These are phyloP conservation scores for Fagus crenata DNA, from an alignment of 306 rosid genomes.

Conservation along the genomic window DNA sequence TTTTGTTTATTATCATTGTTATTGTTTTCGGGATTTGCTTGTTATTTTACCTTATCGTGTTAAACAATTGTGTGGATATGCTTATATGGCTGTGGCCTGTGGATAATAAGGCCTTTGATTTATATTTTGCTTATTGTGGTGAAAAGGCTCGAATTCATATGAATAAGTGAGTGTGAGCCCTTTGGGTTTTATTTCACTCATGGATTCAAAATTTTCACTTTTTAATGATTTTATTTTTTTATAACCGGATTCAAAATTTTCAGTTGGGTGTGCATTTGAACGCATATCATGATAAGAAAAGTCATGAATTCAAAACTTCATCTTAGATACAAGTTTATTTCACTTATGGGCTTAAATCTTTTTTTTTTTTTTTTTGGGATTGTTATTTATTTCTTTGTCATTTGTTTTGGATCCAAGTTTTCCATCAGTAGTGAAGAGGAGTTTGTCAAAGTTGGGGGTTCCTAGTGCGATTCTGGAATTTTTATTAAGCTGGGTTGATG, in stretches of 20 bases:
- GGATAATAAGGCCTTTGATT: neutral
- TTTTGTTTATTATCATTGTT: neutral
- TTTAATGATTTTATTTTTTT: too few relatives aligned
- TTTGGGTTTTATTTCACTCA: neutral
- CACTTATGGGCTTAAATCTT: neutral
- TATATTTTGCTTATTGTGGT: neutral
- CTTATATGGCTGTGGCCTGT: neutral
- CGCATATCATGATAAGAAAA: too few relatives aligned
- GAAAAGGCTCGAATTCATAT: neutral
- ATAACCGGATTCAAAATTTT: too few relatives aligned
- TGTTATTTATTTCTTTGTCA: neutral
- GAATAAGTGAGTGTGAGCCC: too few relatives aligned
- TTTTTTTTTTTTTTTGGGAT: neutral
- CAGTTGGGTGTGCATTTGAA: too few relatives aligned
- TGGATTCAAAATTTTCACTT: neutral
- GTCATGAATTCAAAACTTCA: too few relatives aligned
- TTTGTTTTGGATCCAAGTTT: slow-evolving; percentile 54
- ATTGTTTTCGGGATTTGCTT: neutral
- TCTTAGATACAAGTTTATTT: neutral
- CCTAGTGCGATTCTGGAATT: slow-evolving; percentile 56
- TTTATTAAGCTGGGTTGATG: slow-evolving; percentile 52
- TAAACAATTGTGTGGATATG: slow-evolving; percentile 1
- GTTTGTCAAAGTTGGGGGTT: slow-evolving; percentile 69
- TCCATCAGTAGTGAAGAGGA: slow-evolving; percentile 50
- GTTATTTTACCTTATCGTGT: neutral